Evolutionary conservation across 2,329 filamentous ascomycete species (phyloP).

Genomic region (Aspergillus sp.): DNA sequence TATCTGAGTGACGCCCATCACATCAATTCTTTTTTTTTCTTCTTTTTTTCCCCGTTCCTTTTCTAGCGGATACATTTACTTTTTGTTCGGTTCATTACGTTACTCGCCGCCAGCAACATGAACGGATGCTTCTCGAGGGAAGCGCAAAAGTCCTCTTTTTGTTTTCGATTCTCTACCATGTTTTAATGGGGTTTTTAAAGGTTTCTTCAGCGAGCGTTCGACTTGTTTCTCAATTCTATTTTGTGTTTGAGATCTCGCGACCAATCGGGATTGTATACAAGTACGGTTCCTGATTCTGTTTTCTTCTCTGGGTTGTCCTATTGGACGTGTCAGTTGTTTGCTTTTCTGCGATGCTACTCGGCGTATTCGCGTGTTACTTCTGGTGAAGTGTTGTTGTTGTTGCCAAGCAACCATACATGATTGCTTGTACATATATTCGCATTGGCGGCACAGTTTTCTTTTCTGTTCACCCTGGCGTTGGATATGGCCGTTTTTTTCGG

Average conservation of each 20-base stretch:
- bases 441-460: constrained; percentile 17
- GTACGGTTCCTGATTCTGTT: background rate
- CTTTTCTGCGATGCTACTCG: too few species aligned
- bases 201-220: constrained; percentile 5
- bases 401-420: constrained; percentile 13
- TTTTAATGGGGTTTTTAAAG: background rate
- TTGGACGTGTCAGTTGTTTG: background rate
- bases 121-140: background rate
- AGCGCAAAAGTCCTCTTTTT: constrained; percentile 2
- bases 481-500: constrained; percentile 1
- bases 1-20: too few species aligned
- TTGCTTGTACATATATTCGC: constrained; percentile 29
- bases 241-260: background rate
- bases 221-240: constrained; percentile 4
- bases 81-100: background rate
- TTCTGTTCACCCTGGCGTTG: constrained; percentile 3
- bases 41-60: too few species aligned
- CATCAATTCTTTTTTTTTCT: constrained; percentile 1
- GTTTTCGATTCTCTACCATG: background rate
- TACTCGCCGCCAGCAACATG: background rate
- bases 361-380: too few species aligned
- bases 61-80: background rate
- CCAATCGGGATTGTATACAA: background rate
- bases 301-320: background rate
- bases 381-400: background rate